These are phyloP conservation scores for Podaxis mareebaensis DNA, from an alignment of 768 basidiomycete species.

Conservation along the genomic window DNA sequence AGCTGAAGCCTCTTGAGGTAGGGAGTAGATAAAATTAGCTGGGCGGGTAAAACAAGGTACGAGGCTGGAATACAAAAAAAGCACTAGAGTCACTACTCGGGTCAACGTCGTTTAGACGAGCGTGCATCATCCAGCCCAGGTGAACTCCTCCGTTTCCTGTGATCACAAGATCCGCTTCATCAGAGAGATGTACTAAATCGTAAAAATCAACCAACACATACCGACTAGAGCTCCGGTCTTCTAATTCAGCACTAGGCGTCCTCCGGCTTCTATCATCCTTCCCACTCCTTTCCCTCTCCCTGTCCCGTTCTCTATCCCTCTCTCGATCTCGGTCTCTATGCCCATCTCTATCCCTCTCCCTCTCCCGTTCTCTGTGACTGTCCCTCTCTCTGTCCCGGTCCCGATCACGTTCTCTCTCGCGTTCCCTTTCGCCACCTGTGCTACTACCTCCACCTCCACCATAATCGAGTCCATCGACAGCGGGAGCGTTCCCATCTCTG, in stretches of 20 bases:
- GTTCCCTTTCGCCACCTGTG: background rate
- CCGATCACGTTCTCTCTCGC: slow-evolving; percentile 11
- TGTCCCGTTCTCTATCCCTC: slow-evolving; percentile 9
- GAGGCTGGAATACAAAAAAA: slow-evolving; percentile 11
- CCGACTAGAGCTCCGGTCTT: slow-evolving; percentile 65
- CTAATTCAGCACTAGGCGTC: slow-evolving; percentile 67
- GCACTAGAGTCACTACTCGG: slow-evolving; percentile 1
- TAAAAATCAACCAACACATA: slow-evolving; percentile 27
- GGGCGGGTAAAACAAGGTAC: background rate
- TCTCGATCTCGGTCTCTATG: slow-evolving; percentile 1
- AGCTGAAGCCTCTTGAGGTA: background rate
- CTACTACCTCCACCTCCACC: slow-evolving; percentile 57
- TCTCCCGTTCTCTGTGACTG: background rate
- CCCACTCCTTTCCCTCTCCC: slow-evolving; percentile 8
- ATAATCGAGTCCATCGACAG: slow-evolving; percentile 88
- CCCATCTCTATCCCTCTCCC: slow-evolving; percentile 8
- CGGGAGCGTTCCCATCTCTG: slow-evolving; percentile 80
- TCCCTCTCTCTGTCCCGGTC: slow-evolving; percentile 31
- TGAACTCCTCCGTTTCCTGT: slow-evolving; percentile 73
- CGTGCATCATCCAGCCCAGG: slow-evolving; percentile 70
- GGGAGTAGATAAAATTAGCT: slow-evolving; percentile 2
- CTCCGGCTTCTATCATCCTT: slow-evolving; percentile 30
- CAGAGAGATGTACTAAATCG: background rate
- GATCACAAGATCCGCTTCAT: background rate
- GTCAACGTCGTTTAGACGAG: slow-evolving; percentile 70